Conservation (phyloP, 345 rosid species). For the Dipteronia sinensis region DNA sequence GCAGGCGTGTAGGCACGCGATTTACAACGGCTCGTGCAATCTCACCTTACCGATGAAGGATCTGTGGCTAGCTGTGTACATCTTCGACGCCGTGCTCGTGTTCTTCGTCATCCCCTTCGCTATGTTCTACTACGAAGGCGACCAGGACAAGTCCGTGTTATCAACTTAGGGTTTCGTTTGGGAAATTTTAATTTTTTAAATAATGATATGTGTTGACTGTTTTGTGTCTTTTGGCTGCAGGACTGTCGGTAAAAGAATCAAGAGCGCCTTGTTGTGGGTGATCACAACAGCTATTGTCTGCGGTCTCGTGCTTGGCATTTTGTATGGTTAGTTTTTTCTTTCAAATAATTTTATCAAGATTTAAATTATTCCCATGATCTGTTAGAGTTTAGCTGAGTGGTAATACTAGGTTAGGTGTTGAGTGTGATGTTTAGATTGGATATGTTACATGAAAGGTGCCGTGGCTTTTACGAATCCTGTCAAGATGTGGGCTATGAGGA, state of each 20-base stretch:
- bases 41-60: conserved; percentile 97
- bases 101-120: conserved; percentile 96
- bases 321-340: conserved; percentile 68
- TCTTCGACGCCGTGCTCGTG: conserved; percentile 81
- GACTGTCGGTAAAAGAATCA: conserved; percentile 77
- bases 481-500: neutral
- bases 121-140: conserved; percentile 98
- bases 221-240: conserved; percentile 39
- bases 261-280: conserved; percentile 87
- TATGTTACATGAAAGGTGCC: neutral
- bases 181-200: too few species aligned
- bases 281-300: conserved; percentile 77
- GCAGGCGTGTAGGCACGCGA: conserved; percentile 91
- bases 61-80: conserved; percentile 92
- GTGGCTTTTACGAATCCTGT: neutral
- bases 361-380: neutral
- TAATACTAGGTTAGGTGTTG: neutral
- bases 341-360: neutral
- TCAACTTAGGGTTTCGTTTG: conserved; percentile 19
- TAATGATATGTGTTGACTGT: neutral
- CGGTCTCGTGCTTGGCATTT: conserved; percentile 80
- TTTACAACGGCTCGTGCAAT: conserved; percentile 91
- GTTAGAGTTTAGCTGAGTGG: conserved; percentile 13
- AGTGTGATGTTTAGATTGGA: neutral
- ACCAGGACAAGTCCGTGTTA: conserved; percentile 87